These are phyloP conservation scores for Aspergillus clavatus DNA, from an alignment of 2,329 filamentous ascomycete species.

Conservation along the genomic window DNA sequence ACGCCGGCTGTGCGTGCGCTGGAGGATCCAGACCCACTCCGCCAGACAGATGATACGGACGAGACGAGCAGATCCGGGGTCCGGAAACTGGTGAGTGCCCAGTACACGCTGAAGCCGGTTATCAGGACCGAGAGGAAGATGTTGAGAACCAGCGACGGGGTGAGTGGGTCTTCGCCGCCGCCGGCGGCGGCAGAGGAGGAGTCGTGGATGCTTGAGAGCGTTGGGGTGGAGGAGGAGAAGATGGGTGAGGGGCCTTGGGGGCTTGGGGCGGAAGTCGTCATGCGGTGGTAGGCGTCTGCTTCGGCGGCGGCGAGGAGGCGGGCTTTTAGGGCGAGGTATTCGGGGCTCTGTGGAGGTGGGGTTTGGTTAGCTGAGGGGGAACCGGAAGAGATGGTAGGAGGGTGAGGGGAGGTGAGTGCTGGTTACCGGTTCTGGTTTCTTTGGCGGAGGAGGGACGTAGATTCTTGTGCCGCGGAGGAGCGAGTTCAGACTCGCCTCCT, in stretches of 20 bases:
- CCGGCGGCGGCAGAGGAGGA: constrained; percentile 24
- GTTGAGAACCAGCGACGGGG: constrained; percentile 69
- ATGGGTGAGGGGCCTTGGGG: constrained; percentile 46
- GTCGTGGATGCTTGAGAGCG: constrained; percentile 46
- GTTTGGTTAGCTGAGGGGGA: neutral
- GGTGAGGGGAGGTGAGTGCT: neutral
- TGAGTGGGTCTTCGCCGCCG: constrained; percentile 43
- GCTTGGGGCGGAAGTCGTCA: constrained; percentile 58
- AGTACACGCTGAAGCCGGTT: constrained; percentile 46
- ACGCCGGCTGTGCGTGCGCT: too few species aligned
- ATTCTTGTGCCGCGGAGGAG: constrained; percentile 68
- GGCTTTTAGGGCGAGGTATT: constrained; percentile 85
- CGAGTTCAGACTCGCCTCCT: constrained; percentile 54
- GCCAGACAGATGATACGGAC: constrained; percentile 14
- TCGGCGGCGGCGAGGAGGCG: constrained; percentile 79
- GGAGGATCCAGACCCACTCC: constrained; percentile 1
- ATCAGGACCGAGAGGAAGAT: constrained; percentile 82
- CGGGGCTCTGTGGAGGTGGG: constrained; percentile 49
- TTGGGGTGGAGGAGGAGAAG: constrained; percentile 53
- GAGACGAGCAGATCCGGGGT: constrained; percentile 29
- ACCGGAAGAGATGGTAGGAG: too few species aligned
- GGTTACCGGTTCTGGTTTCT: constrained; percentile 71
- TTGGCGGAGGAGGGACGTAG: constrained; percentile 73
- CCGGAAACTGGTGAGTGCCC: constrained; percentile 36
- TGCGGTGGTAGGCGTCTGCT: constrained; percentile 72